These are phyloP conservation scores for Solanum clarkiae DNA, from an alignment of 257 asterid species.

Conservation along the genomic window DNA sequence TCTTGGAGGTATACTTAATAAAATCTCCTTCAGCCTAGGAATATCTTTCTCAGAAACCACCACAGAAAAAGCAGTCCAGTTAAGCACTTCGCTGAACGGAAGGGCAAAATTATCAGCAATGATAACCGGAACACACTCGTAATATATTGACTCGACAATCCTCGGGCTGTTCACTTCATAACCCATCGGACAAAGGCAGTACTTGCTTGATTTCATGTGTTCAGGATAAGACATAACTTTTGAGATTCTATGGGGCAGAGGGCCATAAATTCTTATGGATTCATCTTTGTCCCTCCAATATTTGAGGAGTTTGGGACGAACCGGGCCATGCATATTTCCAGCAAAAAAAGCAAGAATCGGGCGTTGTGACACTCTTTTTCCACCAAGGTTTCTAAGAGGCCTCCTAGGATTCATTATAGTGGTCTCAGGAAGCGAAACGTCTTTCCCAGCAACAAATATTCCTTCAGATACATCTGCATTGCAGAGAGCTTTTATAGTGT, in stretches of 20 bases:
- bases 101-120: conserved; percentile 68
- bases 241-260: conserved; percentile 46
- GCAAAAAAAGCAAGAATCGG: conserved; percentile 85
- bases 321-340: conserved; percentile 75
- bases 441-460: conserved; percentile 44
- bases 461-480: conserved; percentile 80
- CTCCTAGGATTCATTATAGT: conserved; percentile 48
- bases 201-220: conserved; percentile 91
- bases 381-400: conserved; percentile 70
- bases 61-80: conserved; percentile 71
- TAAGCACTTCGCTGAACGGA: conserved; percentile 49
- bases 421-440: conserved; percentile 84
- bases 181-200: conserved; percentile 91
- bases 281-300: conserved; percentile 67
- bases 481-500: conserved; percentile 76
- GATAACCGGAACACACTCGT: conserved; percentile 81
- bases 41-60: conserved; percentile 64
- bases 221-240: conserved; percentile 48
- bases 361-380: conserved; percentile 72
- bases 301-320: conserved; percentile 58
- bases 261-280: conserved; percentile 65
- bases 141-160: conserved; percentile 77
- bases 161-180: conserved; percentile 91
- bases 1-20: conserved; percentile 47
- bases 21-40: conserved; percentile 63